phyloP scores from a whole-genome alignment of 805 yeast genomes.

The Suhomyces canberraensis region DNA sequence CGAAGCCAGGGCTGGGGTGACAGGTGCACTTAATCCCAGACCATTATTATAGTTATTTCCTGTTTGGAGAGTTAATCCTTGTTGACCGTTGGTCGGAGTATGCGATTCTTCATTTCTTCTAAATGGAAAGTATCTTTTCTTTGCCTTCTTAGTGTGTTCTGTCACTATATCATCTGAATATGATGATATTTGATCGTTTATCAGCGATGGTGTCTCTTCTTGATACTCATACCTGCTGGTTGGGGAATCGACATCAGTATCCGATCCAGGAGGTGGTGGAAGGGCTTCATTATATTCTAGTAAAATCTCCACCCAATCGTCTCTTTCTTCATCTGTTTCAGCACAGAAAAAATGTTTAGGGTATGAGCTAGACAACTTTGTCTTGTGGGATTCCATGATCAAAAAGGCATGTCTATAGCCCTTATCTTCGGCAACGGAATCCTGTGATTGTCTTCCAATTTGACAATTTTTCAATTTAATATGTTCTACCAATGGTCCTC shows the following conservation, averaged over 20 bases:
- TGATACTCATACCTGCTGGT: conserved; percentile 10
- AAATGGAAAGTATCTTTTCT: conserved; percentile 61
- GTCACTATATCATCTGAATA: conserved; percentile 1
- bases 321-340: conserved; percentile 74
- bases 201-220: conserved; percentile 9
- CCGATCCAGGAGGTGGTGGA: background rate
- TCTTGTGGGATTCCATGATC: conserved; percentile 44
- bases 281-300: conserved; percentile 29
- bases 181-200: conserved; percentile 7
- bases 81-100: background rate
- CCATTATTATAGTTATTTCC: background rate
- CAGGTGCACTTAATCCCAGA: background rate
- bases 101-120: conserved; percentile 23
- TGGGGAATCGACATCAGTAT: conserved; percentile 5
- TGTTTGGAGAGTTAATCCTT: background rate
- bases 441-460: conserved; percentile 50
- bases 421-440: conserved; percentile 41
- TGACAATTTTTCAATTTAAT: conserved; percentile 50
- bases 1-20: conserved; percentile 17
- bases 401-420: conserved; percentile 62
- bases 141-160: conserved; percentile 43
- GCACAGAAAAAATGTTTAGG: conserved; percentile 71
- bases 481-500: conserved; percentile 52
- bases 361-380: conserved; percentile 28
- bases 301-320: conserved; percentile 58